Conservation (phyloP, 73 alveolate species). For the Tetrahymena elliotti region DNA sequence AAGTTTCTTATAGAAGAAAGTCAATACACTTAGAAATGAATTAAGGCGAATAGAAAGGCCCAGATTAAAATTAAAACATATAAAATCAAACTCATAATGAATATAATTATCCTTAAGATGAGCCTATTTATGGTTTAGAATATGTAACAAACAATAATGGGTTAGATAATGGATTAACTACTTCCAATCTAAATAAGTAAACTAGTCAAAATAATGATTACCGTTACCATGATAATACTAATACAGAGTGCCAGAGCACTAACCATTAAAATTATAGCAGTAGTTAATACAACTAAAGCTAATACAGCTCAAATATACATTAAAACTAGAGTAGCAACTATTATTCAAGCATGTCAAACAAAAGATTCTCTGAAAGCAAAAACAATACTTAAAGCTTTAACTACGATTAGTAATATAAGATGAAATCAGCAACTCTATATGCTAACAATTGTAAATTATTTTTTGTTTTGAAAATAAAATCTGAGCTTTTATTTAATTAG, state of each 20-base stretch:
- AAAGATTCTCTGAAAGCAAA: neutral
- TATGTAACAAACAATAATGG: neutral
- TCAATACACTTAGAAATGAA: neutral
- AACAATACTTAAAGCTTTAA: neutral
- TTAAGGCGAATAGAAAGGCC: neutral
- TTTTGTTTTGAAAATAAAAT: neutral
- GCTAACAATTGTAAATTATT: neutral
- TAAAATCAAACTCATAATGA: neutral
- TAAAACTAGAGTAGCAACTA: neutral
- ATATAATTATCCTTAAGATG: neutral
- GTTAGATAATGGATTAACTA: neutral
- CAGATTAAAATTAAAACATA: neutral
- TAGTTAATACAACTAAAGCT: neutral
- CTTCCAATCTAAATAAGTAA: neutral
- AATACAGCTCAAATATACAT: neutral
- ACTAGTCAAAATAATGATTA: neutral
- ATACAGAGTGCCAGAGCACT: neutral
- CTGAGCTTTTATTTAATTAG: neutral
- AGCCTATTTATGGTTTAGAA: neutral
- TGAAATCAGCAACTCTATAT: neutral
- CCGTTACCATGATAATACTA: neutral
- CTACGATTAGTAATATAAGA: neutral
- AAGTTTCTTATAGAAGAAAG: neutral
- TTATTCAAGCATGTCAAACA: neutral
- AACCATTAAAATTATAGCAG: neutral